phyloP scores from a whole-genome alignment of 2,329 filamentous ascomycete genomes.

The Blumeria graminis region DNA sequence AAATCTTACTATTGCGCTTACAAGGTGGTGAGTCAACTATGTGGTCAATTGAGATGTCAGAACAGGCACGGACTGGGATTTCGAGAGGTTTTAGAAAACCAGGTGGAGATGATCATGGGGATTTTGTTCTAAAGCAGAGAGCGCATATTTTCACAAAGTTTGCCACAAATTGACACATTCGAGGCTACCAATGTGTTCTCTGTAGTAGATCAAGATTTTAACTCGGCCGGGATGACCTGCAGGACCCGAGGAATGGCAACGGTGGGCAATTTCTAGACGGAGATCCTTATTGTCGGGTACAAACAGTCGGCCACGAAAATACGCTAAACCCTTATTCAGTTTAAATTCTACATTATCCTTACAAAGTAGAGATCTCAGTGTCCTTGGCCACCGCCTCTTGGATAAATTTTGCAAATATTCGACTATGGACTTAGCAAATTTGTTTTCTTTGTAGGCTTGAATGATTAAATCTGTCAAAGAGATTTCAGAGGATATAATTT shows the following conservation, averaged over 20 bases:
- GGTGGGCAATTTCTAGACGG: neutral
- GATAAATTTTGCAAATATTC: neutral
- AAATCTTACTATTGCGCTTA: neutral
- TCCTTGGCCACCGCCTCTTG: neutral
- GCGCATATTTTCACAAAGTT: neutral
- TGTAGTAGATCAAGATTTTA: neutral
- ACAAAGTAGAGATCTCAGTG: neutral
- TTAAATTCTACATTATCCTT: neutral
- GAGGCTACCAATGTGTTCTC: neutral
- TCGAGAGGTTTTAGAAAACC: slow-evolving; percentile 2
- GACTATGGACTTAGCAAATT: neutral
- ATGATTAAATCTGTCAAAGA: neutral
- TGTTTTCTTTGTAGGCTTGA: neutral
- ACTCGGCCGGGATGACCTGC: neutral
- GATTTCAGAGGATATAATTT: neutral
- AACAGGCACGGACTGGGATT: neutral
- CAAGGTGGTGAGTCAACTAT: neutral
- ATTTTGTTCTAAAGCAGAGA: neutral
- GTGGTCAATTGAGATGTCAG: slow-evolving; percentile 3
- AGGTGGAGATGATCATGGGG: neutral
- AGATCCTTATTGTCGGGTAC: neutral
- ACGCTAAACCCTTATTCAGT: neutral
- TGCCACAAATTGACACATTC: neutral
- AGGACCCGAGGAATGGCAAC: neutral
- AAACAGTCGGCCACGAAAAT: neutral